Evolutionary conservation across 108 stramenopile genomes (phyloP), one percentile per base, ranked within the genome.

Genomic region (Cyclotella kingstonii): DNA sequence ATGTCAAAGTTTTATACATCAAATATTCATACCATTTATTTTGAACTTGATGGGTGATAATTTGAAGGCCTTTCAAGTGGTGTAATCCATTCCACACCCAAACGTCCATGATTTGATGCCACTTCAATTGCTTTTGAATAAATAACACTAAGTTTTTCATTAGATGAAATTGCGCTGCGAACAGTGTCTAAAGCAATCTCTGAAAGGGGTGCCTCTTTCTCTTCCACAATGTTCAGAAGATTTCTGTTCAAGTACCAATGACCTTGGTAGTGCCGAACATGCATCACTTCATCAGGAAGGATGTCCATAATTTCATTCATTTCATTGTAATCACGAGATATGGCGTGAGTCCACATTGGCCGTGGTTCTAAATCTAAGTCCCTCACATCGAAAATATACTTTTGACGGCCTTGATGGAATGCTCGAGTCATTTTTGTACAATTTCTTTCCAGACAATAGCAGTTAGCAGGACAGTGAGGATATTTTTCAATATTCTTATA

Each of bases 291-390:
- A 43, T 74, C 73, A 12, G 63, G 57, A 17, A 74, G 34, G 12
- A 66, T 59, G 49, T 74, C 73, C 73, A 74, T 74, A 21, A 74
- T 28, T 47, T 29, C 47, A 29, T 55, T 52, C 73, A 74, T 74
- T 34, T 74, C 73, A 46, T 74, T 39, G 26, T 74, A 74, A 30
- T 74, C 64, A 21, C 73, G 50, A 14, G 64, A 15, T 45, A 74
- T 40, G 6, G 73, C 64, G 42, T 74, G 73, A 14, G 73, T 74
- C 73, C 73, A 74, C 64, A 74, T 55, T n/a, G 64, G 64, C 36
- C 73, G 23, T 29, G 73, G 73, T 48, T 40, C 60, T 17, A 74
- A 66, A 8, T 25, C 38, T 0, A 51, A 17, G 44, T 74, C 73
- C 12, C 64, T 26, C 14, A 74, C 58, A 54, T 74, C 66, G 12